These are phyloP conservation scores for Zygnema circumcarinatum DNA, from an alignment of 139 green algal genomes.

Conservation along the genomic window DNA sequence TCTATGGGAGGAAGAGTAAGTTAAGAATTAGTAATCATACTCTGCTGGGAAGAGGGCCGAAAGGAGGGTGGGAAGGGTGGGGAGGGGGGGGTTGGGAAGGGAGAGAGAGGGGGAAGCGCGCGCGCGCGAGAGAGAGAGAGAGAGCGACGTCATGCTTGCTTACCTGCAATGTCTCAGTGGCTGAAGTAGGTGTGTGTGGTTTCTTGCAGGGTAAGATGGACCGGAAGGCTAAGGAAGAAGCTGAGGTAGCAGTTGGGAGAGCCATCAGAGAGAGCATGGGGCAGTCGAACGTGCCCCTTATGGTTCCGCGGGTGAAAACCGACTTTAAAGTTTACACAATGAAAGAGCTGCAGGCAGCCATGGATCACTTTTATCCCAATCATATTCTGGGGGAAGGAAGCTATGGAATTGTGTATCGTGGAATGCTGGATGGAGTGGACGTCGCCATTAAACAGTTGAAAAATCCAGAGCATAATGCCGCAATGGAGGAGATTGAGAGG, in stretches of 20 bases:
- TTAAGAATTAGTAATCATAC: no score
- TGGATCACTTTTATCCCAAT: constrained; percentile 39
- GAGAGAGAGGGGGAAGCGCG: no score
- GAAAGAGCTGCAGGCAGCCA: constrained; percentile 17
- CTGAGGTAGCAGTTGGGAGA: background rate
- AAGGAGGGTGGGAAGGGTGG: no score
- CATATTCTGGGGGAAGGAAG: constrained; percentile 45
- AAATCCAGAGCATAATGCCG: constrained; percentile 18
- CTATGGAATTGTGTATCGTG: constrained; percentile 45
- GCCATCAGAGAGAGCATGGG: background rate
- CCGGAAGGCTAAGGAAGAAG: background rate
- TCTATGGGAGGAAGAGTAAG: background rate
- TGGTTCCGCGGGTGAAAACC: background rate
- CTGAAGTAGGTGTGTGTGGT: no score
- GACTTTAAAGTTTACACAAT: constrained; percentile 9
- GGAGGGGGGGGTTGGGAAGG: no score
- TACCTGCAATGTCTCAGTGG: no score
- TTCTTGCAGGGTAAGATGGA: background rate
- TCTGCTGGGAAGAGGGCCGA: no score
- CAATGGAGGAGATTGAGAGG: constrained; percentile 34
- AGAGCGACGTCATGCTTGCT: no score
- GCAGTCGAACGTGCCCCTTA: background rate
- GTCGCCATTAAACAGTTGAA: constrained; percentile 49
- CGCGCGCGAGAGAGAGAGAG: no score
- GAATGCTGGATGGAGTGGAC: constrained; percentile 22